Conservation (phyloP, 2,329 filamentous ascomycete species). For the Penicillium olsonii region DNA sequence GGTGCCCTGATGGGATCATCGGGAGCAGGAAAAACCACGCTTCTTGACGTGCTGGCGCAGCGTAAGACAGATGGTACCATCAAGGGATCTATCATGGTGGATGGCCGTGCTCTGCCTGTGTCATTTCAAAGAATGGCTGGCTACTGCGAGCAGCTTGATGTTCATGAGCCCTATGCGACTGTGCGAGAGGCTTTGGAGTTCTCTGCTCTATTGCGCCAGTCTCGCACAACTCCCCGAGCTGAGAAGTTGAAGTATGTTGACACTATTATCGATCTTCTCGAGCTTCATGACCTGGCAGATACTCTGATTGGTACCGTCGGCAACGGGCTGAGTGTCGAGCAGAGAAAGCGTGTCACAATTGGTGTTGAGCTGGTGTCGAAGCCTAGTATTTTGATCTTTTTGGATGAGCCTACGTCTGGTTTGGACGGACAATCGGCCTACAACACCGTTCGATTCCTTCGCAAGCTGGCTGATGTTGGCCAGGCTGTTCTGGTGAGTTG, state of each 20-base stretch:
- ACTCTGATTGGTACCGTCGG: conserved; percentile 53
- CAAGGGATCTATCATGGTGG: conserved; percentile 64
- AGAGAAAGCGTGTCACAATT: conserved; percentile 68
- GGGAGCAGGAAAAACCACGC: conserved; percentile 73
- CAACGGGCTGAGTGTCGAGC: conserved; percentile 58
- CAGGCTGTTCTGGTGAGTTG: conserved; percentile 58
- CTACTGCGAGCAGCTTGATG: conserved; percentile 67
- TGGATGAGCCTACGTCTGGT: conserved; percentile 69
- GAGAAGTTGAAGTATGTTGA: conserved; percentile 66
- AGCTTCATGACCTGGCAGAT: conserved; percentile 63
- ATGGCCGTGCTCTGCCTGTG: conserved; percentile 58
- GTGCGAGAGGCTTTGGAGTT: conserved; percentile 66
- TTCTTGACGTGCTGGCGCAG: conserved; percentile 72
- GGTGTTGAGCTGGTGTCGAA: conserved; percentile 69
- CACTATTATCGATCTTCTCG: conserved; percentile 62
- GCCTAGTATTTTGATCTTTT: conserved; percentile 64
- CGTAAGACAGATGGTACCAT: conserved; percentile 65
- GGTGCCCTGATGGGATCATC: conserved; percentile 75
- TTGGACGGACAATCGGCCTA: conserved; percentile 66
- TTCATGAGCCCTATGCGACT: conserved; percentile 65
- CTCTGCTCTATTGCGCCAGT: conserved; percentile 63
- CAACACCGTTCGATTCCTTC: conserved; percentile 64
- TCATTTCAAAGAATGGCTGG: conserved; percentile 67
- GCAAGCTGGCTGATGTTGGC: conserved; percentile 62
- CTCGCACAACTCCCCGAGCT: conserved; percentile 48